phyloP scores from a whole-genome alignment of 148 eudicot species.

The Talinum fruticosum region DNA sequence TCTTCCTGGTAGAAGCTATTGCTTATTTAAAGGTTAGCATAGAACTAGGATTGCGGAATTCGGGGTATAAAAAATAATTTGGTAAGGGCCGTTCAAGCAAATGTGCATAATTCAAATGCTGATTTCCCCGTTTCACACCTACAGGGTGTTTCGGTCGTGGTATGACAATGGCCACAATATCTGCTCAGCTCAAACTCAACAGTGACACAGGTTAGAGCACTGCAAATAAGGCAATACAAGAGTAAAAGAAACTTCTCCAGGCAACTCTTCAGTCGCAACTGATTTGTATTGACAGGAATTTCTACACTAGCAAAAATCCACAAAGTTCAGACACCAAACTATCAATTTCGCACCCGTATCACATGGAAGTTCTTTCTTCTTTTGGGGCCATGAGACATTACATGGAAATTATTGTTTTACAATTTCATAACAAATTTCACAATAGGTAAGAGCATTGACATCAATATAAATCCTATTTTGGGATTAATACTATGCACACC shows the following conservation, averaged over 20 bases:
- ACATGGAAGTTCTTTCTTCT: not conserved
- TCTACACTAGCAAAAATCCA: not conserved
- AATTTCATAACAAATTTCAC: conserved; percentile 7
- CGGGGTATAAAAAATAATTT: no score
- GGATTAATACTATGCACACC: conserved; percentile 12
- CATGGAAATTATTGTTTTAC: conserved; percentile 3
- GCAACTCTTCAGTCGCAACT: not conserved
- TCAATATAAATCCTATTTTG: not conserved
- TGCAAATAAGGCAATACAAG: no score
- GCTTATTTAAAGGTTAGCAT: no score
- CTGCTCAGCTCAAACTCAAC: no score
- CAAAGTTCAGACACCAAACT: not conserved
- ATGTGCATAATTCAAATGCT: no score
- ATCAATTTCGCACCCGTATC: not conserved
- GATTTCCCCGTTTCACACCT: no score
- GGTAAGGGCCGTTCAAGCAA: no score
- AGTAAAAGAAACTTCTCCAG: not conserved
- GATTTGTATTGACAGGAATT: not conserved
- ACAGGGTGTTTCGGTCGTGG: no score
- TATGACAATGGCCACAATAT: no score
- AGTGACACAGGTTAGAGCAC: no score
- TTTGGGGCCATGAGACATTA: not conserved
- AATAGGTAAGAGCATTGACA: not conserved
- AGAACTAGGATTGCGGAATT: no score
- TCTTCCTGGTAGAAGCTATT: no score